Percentiles rank a stretch among this genome's conserved stretches.
phyloP scores from a whole-genome alignment of 192 early-diverging fungal species.

The Pilobolus umbonatus region DNA sequence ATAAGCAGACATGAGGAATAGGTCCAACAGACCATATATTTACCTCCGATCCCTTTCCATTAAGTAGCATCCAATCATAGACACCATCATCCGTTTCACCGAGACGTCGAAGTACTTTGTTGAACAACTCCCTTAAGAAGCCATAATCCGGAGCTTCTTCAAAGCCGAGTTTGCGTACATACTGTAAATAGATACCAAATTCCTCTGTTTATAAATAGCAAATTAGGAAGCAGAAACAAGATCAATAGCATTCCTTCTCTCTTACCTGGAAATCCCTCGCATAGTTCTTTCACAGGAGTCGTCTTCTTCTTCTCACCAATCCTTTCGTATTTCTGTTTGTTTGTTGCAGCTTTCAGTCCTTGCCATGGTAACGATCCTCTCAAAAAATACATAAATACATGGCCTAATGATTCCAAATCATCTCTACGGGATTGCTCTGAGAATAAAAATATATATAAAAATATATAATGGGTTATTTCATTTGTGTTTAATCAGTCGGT shows the following conservation, averaged over 20 bases:
- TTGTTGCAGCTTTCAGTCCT: conserved; percentile 94
- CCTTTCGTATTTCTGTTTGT: conserved; percentile 99
- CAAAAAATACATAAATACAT: conserved; percentile 99
- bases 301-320: conserved; percentile 99
- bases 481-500: conserved; percentile 2
- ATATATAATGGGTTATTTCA: background rate
- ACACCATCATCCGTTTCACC: conserved; percentile 85
- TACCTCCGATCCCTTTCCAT: conserved; percentile 52
- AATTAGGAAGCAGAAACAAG: background rate
- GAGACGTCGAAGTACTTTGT: conserved; percentile 63
- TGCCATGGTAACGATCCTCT: conserved; percentile 95
- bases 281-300: conserved; percentile 83
- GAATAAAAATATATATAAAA: conserved; percentile 9
- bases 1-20: no score
- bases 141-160: conserved; percentile 98
- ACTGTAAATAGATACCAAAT: conserved; percentile 85
- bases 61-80: conserved; percentile 87
- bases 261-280: conserved; percentile 76
- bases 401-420: conserved; percentile 95
- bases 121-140: conserved; percentile 82
- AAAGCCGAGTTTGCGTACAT: conserved; percentile 88
- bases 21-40: background rate
- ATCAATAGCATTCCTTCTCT: background rate
- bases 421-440: conserved; percentile 95
- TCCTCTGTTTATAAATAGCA: conserved; percentile 51